Evolutionary conservation across 2,329 filamentous ascomycete species (phyloP).

Genomic region (Penicillium expansum): DNA sequence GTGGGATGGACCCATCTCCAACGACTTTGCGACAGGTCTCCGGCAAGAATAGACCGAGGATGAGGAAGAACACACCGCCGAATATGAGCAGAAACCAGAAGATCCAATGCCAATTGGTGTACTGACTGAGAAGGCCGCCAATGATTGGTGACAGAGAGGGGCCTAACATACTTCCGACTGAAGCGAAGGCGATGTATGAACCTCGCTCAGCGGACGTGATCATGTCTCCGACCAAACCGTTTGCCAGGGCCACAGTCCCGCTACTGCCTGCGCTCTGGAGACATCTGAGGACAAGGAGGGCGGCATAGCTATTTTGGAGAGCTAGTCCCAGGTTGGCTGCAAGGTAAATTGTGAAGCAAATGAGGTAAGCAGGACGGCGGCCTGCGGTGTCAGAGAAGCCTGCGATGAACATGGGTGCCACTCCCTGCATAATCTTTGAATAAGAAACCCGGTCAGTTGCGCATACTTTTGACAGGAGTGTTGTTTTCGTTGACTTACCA

Average conservation of each 20-base stretch:
- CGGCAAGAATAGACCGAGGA: conserved; percentile 57
- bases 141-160: conserved; percentile 57
- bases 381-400: conserved; percentile 61
- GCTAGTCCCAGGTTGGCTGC: conserved; percentile 60
- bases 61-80: conserved; percentile 50
- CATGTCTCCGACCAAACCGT: conserved; percentile 57
- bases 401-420: conserved; percentile 51
- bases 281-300: conserved; percentile 17
- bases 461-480: not conserved
- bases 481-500: conserved; percentile 32
- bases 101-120: conserved; percentile 60
- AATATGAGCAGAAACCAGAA: conserved; percentile 67
- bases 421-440: conserved; percentile 25
- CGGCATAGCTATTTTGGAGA: conserved; percentile 55
- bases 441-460: not conserved
- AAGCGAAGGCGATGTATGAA: conserved; percentile 34
- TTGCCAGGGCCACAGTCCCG: conserved; percentile 63
- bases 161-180: conserved; percentile 51
- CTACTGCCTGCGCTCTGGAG: conserved; percentile 23
- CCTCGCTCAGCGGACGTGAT: conserved; percentile 64
- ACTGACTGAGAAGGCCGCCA: conserved; percentile 64
- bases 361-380: conserved; percentile 57
- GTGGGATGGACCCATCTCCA: conserved; percentile 35
- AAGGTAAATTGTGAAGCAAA: conserved; percentile 52
- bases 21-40: conserved; percentile 46